Percentiles rank a stretch among this genome's conserved stretches.
Evolutionary conservation across 2,329 filamentous ascomycete species (phyloP).

Genomic region (Fusarium sp.): DNA sequence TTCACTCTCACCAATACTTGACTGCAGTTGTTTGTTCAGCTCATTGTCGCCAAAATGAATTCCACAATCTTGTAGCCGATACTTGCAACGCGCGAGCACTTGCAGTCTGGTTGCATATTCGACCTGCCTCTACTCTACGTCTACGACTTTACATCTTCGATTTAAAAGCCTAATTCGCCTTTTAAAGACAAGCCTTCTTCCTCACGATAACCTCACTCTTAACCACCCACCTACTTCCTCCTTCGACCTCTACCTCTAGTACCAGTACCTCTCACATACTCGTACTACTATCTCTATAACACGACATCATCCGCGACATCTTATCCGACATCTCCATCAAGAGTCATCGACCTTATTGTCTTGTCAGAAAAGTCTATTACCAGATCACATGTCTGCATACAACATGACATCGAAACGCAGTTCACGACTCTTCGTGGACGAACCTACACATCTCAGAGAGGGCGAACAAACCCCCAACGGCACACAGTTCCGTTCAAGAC

Average conservation of each 20-base stretch:
- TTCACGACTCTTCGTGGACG: slow-evolving; percentile 38
- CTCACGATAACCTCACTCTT: slow-evolving; percentile 28
- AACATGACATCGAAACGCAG: slow-evolving; percentile 42
- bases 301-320: neutral
- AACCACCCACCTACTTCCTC: slow-evolving; percentile 6
- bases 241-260: neutral
- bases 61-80: slow-evolving; percentile 37
- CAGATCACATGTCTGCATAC: slow-evolving; percentile 7
- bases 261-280: neutral
- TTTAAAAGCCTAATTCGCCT: slow-evolving; percentile 16
- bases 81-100: slow-evolving; percentile 39
- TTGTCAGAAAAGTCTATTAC: neutral
- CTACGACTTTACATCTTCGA: neutral
- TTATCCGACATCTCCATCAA: neutral
- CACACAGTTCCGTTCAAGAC: slow-evolving; percentile 44
- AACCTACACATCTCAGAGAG: slow-evolving; percentile 19
- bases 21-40: slow-evolving; percentile 42
- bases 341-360: neutral
- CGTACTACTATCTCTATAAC: neutral
- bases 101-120: slow-evolving; percentile 31
- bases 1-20: neutral
- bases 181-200: slow-evolving; percentile 7
- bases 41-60: slow-evolving; percentile 42
- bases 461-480: slow-evolving; percentile 15
- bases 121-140: slow-evolving; percentile 9